A percentile compares a stretch with the other conserved stretches of the same genome.
These are phyloP conservation scores for Oryza meridionalis DNA, from an alignment of 176 grass and related monocot species.

Conservation along the genomic window DNA sequence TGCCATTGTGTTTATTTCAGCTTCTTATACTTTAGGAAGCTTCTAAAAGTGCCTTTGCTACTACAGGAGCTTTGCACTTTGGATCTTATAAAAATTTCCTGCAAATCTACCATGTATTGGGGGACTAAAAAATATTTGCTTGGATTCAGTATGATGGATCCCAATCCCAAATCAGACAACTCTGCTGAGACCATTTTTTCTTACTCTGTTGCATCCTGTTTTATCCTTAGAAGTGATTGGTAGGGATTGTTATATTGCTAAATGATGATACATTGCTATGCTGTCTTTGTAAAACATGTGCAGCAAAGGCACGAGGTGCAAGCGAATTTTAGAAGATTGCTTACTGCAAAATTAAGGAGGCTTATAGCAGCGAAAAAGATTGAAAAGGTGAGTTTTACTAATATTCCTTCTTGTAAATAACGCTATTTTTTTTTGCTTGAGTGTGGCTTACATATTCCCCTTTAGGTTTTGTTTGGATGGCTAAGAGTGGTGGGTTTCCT, in stretches of 20 bases:
- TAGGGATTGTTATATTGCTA: constrained; percentile 7
- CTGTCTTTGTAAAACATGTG: constrained; percentile 46
- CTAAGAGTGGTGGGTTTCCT: neutral
- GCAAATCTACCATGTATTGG: neutral
- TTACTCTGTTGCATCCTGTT: constrained; percentile 10
- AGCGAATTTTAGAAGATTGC: constrained; percentile 74
- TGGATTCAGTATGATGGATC: neutral
- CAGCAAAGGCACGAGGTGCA: constrained; percentile 85
- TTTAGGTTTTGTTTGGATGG: constrained; percentile 21
- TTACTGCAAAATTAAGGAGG: constrained; percentile 73
- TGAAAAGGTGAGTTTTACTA: constrained; percentile 69
- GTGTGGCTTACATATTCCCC: constrained; percentile 1
- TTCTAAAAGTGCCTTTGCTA: neutral
- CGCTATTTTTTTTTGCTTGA: neutral
- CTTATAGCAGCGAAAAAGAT: constrained; percentile 82
- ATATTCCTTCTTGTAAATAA: constrained; percentile 25
- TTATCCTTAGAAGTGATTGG: neutral
- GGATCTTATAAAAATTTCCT: neutral
- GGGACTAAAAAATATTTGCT: neutral
- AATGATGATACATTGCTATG: constrained; percentile 29
- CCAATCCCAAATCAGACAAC: neutral
- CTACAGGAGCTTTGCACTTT: neutral
- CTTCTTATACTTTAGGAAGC: constrained; percentile 10
- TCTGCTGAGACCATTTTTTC: neutral
- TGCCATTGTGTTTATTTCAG: constrained; percentile 22